Conservation (phyloP, 257 asterid genomes). For the Buddleja alternifolia region DNA sequence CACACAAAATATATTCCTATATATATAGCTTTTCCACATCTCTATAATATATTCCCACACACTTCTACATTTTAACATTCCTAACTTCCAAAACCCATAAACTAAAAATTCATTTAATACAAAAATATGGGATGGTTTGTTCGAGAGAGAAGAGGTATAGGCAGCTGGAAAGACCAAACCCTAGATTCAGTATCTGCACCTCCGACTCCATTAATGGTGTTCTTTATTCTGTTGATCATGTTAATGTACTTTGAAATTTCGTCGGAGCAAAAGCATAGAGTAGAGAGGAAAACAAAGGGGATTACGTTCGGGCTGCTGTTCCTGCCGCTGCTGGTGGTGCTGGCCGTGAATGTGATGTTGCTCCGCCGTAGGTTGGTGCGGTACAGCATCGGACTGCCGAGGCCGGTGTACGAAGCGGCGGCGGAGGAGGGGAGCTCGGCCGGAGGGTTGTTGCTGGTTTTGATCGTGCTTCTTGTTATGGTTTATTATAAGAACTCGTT, state of each 20-base stretch:
- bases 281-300: slow-evolving; percentile 39
- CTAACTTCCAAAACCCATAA: background rate
- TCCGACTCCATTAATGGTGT: slow-evolving; percentile 54
- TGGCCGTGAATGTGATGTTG: slow-evolving; percentile 40
- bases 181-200: slow-evolving; percentile 62
- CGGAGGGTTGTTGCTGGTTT: slow-evolving; percentile 41
- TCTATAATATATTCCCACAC: background rate
- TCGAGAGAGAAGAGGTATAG: slow-evolving; percentile 46
- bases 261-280: slow-evolving; percentile 40
- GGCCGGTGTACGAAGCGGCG: slow-evolving; percentile 24
- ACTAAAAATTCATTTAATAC: background rate
- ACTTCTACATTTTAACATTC: background rate
- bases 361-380: slow-evolving; percentile 50
- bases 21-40: too few relatives aligned
- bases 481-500: slow-evolving; percentile 54
- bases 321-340: slow-evolving; percentile 50
- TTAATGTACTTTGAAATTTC: slow-evolving; percentile 41
- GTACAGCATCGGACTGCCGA: slow-evolving; percentile 38
- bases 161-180: slow-evolving; percentile 80
- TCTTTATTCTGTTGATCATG: slow-evolving; percentile 41
- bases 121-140: slow-evolving; percentile 50
- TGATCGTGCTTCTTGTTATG: slow-evolving; percentile 57
- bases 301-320: slow-evolving; percentile 44
- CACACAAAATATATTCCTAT: too few relatives aligned
- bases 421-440: slow-evolving; percentile 47